Conservation (phyloP, 1,284 basidiomycete species). For the Lentinula novae-zelandiae region DNA sequence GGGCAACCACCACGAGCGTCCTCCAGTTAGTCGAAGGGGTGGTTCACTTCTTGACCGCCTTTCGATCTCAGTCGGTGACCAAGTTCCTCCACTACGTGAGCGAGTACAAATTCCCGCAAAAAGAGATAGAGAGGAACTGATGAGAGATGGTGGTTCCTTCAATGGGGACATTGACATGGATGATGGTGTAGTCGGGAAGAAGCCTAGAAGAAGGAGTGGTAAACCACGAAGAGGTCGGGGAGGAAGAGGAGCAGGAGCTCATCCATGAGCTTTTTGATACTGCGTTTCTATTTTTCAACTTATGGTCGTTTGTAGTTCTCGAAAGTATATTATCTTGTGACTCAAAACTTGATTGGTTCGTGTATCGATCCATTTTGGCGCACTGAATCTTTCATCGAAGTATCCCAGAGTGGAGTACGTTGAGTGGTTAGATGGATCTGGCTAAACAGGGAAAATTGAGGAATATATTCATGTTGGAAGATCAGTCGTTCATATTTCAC, state of each 20-base stretch:
- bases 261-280: not conserved
- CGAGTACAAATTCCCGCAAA: slow-evolving; percentile 36
- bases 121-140: slow-evolving; percentile 35
- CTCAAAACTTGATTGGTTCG: too few relatives aligned
- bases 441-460: too few relatives aligned
- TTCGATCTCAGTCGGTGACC: not conserved
- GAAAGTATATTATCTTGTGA: too few relatives aligned
- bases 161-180: slow-evolving; percentile 13
- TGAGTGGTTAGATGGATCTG: too few relatives aligned
- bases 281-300: not conserved
- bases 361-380: too few relatives aligned
- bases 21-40: slow-evolving; percentile 10
- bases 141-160: slow-evolving; percentile 14
- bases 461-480: too few relatives aligned
- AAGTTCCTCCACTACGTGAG: slow-evolving; percentile 31
- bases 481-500: too few relatives aligned
- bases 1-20: not conserved
- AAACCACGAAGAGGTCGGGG: slow-evolving; percentile 6
- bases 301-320: too few relatives aligned
- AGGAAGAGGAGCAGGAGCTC: not conserved
- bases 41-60: slow-evolving; percentile 36
- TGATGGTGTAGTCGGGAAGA: not conserved
- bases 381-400: too few relatives aligned
- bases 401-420: too few relatives aligned
- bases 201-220: not conserved